Base-by-base conservation (phyloP, 495 filamentous ascomycete species). In the Penicillium atrosanguineum region DNA sequence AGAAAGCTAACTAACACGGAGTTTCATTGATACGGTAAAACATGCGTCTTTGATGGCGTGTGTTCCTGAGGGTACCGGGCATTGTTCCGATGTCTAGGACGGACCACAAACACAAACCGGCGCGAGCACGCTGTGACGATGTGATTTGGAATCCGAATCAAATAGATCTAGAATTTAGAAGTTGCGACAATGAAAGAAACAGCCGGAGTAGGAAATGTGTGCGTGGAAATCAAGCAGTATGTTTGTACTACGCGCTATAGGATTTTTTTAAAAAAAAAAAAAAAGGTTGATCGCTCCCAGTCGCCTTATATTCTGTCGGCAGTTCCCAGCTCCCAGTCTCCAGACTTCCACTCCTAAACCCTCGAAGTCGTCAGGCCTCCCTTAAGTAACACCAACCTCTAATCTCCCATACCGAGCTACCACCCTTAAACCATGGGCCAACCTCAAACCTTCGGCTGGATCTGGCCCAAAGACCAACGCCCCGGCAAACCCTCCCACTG, bases 391-490 rank as follows among this genome's bases (percentile, higher is more conserved):
- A 19, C 12, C 18, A 15, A 16, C 21, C 41, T 29, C 21, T 1
- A 36, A 40, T 6, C 28, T 28, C 29, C 44, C 36, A 43, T 39
- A 15, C 34, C 47, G 1, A 37, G 23, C 41, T 7, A 19, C 15
- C 16, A 18, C 46, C 23, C 23, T 23, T 5, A 23, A 23, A 23
- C 23, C 23, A 64, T 59, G 53, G n/a, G 56, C 7, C 43, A 52
- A 26, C 49, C 39, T 19, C 47, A 47, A 51, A 46, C 46, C 11
- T 37, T 63, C 14, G 69, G 60, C 51, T 71, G 55, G 55, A 71
- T 74, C 52, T 74, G 71, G 71, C 69, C 69, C 37, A 72, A 72
- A 67, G 69, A 74, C 40, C 71, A 69, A 9, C 51, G 59, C 14
- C 69, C 64, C n/a, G 67, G 68, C 46, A 70, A 72, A 23, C 66